Evolutionary conservation across 257 asterid genomes (phyloP).

Genomic region (Solanum stenotomum): DNA sequence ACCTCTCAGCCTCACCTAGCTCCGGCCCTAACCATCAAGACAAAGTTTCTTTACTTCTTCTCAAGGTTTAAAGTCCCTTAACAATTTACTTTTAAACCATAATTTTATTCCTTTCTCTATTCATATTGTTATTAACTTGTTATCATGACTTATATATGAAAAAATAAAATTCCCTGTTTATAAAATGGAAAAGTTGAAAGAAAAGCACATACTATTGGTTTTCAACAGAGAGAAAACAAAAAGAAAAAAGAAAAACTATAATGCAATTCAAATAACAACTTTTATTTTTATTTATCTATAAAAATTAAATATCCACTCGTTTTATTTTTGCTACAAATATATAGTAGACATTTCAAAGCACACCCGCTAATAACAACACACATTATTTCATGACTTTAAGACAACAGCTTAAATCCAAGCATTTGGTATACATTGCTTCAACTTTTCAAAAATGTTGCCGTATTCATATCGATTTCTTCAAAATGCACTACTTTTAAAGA

Average conservation of each 20-base stretch:
- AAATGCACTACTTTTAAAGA: not conserved
- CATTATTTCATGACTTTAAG: not conserved
- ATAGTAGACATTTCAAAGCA: not conserved
- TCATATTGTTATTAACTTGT: no score
- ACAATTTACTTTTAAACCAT: no score
- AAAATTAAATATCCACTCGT: not conserved
- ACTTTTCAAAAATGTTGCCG: not conserved
- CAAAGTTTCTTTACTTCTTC: no score
- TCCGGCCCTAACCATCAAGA: no score
- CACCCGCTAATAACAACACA: not conserved
- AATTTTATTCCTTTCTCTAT: not conserved
- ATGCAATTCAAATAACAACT: not conserved
- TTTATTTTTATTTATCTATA: not conserved
- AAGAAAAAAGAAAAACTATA: not conserved
- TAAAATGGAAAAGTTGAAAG: not conserved
- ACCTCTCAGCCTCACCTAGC: no score
- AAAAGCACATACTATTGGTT: not conserved
- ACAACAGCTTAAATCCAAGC: not conserved
- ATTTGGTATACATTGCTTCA: not conserved
- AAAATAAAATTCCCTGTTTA: not conserved
- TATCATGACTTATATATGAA: not conserved
- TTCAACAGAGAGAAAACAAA: not conserved
- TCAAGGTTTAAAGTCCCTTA: no score
- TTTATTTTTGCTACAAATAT: not conserved
- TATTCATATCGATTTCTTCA: no score